phyloP scores from a whole-genome alignment of 2,329 filamentous ascomycete genomes.

The Pseudogymnoascus destructans region DNA sequence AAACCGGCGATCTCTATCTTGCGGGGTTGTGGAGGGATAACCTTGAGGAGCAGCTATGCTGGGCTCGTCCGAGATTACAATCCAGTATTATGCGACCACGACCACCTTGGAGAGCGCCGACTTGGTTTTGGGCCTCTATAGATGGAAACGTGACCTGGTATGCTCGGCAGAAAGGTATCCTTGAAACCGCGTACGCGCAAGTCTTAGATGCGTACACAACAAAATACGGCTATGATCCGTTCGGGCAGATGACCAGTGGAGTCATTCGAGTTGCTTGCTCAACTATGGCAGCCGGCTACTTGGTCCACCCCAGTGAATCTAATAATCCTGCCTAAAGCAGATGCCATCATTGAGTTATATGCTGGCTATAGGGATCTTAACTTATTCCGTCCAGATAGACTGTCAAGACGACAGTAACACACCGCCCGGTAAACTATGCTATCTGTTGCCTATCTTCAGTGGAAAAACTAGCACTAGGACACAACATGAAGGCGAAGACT shows the following conservation, averaged over 20 bases:
- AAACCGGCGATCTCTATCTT: not conserved
- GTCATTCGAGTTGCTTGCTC: constrained; percentile 15
- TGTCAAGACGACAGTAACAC: constrained; percentile 11
- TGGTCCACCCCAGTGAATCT: constrained; percentile 4
- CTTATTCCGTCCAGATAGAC: constrained; percentile 10
- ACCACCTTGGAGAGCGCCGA: constrained; percentile 13
- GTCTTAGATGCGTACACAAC: constrained; percentile 12
- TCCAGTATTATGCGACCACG: not conserved
- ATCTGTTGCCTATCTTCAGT: constrained; percentile 11
- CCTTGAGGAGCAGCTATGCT: constrained; percentile 14
- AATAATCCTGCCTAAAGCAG: not conserved
- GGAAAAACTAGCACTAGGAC: not conserved
- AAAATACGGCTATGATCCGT: constrained; percentile 12
- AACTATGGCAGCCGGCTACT: constrained; percentile 12
- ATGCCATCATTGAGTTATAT: not conserved
- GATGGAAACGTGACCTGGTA: constrained; percentile 9
- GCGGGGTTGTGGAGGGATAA: constrained; percentile 14
- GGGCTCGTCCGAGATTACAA: not conserved
- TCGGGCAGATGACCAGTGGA: constrained; percentile 13
- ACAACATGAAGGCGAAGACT: not conserved
- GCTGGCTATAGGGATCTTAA: not conserved
- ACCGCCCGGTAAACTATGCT: not conserved
- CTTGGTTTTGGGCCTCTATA: constrained; percentile 15
- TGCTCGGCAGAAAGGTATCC: constrained; percentile 3
- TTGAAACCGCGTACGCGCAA: constrained; percentile 11